Evolutionary conservation across 352 stramenopile genomes (phyloP), one percentile per base, ranked within the genome.

Genomic region (Globisporangium abappressorium): DNA sequence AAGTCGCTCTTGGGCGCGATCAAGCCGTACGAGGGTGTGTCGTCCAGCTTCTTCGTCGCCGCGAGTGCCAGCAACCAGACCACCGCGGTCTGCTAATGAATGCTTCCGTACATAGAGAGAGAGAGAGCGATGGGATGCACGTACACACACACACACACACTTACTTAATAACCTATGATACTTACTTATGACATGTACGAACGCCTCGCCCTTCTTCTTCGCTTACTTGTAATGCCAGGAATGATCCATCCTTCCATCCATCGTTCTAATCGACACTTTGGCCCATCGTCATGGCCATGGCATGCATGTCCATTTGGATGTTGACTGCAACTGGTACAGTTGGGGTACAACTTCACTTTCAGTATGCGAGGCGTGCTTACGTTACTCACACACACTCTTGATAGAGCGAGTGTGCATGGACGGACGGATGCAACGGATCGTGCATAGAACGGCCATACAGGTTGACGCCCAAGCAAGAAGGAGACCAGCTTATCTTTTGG

Each of bases 1-100:
- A 85, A 85, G 56, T 71, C 49, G 14, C 57, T 79, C 12, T 38
- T 69, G 1, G 76, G 77, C 2, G 62, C 30, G 6, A 47, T 85
- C 28, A 64, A 36, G 41, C 26, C 58, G 14, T 56, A 64, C 41
- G 58, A 64, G 5, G 58, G 38, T 1, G 15, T 64, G 15, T 64
- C 58, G 4, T 54, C 58, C 24, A 55, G 38, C 26, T 64, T 64
- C 58, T 64, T 64, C 18, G 58, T 64, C 18, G 58, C 58, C 15
- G 41, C 41, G 41, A 64, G 41, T 3, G 58, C 24, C 6, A 64
- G 58, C 26, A 64, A 64, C 41, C 38, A 64, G 58, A 64, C 58
- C 24, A 33, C 41, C n/a, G 28, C 36, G 5, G 41, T 64, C 41
- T 64, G 58, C 58, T 64, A 26, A 64, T 56, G 20, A 26, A 64